Evolutionary conservation across 371 early-diverging fungal genomes (phyloP).

Genomic region (Haplosporangium sp.): DNA sequence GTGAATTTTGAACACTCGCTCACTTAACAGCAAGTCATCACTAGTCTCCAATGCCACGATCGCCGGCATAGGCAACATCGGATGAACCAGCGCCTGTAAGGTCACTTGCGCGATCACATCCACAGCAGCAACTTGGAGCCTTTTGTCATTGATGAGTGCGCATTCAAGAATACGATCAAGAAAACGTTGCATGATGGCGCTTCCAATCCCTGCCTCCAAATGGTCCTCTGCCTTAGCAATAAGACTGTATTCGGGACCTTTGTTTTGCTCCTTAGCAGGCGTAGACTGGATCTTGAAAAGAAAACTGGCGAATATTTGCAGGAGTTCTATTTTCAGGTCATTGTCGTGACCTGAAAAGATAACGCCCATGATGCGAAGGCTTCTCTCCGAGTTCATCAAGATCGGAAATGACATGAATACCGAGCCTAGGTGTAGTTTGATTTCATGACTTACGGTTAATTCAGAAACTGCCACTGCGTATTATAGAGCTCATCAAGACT

Average conservation of each 20-base stretch:
- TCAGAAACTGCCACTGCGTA: background rate
- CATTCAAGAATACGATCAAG: slow-evolving; percentile 77
- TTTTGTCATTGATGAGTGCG: slow-evolving; percentile 61
- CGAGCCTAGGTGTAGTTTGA: slow-evolving; percentile 63
- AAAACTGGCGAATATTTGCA: slow-evolving; percentile 78
- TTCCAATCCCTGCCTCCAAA: slow-evolving; percentile 63
- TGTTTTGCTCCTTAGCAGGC: slow-evolving; percentile 31
- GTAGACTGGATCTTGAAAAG: slow-evolving; percentile 72
- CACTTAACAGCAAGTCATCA: slow-evolving; percentile 68
- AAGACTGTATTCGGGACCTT: slow-evolving; percentile 9
- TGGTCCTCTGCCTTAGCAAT: slow-evolving; percentile 38
- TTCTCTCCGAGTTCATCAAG: slow-evolving; percentile 68
- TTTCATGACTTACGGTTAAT: background rate
- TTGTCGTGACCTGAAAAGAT: slow-evolving; percentile 65
- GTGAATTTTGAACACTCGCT: slow-evolving; percentile 79
- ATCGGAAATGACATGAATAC: slow-evolving; percentile 78
- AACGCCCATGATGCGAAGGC: slow-evolving; percentile 74
- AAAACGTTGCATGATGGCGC: slow-evolving; percentile 88
- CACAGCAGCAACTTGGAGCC: slow-evolving; percentile 73
- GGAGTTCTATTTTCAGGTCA: slow-evolving; percentile 71
- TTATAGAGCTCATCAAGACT: background rate
- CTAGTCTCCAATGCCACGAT: slow-evolving; percentile 87
- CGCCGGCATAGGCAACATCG: slow-evolving; percentile 85
- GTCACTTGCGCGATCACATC: slow-evolving; percentile 81
- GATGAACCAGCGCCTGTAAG: slow-evolving; percentile 91